phyloP scores from a whole-genome alignment of 306 rosid species.

The Lathyrus oleraceus region DNA sequence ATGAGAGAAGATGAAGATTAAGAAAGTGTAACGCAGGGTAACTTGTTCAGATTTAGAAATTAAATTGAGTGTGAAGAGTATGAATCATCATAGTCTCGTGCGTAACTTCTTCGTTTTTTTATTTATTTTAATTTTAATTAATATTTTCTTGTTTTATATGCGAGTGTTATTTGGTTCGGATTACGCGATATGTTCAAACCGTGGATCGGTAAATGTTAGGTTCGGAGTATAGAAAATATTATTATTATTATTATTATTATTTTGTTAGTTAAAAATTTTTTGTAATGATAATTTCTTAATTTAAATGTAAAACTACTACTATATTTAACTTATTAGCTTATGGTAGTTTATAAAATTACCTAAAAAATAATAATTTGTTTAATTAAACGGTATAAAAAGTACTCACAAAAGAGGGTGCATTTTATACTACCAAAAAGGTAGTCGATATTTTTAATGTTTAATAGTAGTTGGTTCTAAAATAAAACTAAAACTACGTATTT shows the following conservation, averaged over 20 bases:
- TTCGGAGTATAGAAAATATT: slow-evolving; percentile 17
- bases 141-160: slow-evolving; percentile 45
- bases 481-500: too few relatives aligned
- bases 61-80: background rate
- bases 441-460: too few relatives aligned
- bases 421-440: too few relatives aligned
- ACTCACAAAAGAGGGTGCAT: too few relatives aligned
- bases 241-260: too few relatives aligned
- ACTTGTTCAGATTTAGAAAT: slow-evolving; percentile 27
- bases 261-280: background rate
- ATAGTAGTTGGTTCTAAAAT: too few relatives aligned
- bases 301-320: too few relatives aligned
- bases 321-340: background rate
- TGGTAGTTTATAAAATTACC: too few relatives aligned
- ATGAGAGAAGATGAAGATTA: background rate
- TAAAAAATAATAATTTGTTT: too few relatives aligned
- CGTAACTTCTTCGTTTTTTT: slow-evolving; percentile 27
- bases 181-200: slow-evolving; percentile 33
- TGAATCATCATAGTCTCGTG: slow-evolving; percentile 12
- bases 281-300: background rate
- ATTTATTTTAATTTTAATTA: slow-evolving; percentile 1
- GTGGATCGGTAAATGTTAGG: slow-evolving; percentile 22
- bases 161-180: slow-evolving; percentile 29
- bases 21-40: slow-evolving; percentile 5
- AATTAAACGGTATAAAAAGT: too few relatives aligned